phyloP scores from a whole-genome alignment of 1,284 basidiomycete genomes.

The Trichosporon inkin region DNA sequence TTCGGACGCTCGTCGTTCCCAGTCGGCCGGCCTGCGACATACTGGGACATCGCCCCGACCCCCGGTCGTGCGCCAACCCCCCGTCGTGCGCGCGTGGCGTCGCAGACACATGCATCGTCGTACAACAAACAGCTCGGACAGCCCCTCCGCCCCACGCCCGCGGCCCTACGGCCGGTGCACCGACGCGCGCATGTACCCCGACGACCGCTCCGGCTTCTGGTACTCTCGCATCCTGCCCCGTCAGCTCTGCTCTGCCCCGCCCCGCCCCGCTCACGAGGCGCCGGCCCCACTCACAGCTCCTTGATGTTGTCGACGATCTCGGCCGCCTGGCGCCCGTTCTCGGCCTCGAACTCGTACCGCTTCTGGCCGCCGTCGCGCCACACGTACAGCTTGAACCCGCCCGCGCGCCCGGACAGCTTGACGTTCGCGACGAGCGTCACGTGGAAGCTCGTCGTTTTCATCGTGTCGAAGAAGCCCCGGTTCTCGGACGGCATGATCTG shows the following conservation, averaged over 20 bases:
- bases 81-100: too few relatives aligned
- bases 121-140: background rate
- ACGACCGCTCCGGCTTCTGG: constrained; percentile 1
- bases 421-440: constrained; percentile 79
- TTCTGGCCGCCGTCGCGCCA: constrained; percentile 68
- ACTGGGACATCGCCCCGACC: too few relatives aligned
- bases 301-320: constrained; percentile 45
- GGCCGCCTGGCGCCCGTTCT: constrained; percentile 68
- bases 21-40: too few relatives aligned
- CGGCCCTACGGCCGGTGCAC: background rate
- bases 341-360: constrained; percentile 96
- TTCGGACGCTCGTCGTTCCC: too few relatives aligned
- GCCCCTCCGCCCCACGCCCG: background rate
- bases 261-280: too few relatives aligned
- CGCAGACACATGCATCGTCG: background rate
- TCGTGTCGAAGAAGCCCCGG: constrained; percentile 78
- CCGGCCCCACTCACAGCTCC: constrained; percentile 32
- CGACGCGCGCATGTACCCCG: background rate
- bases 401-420: constrained; percentile 74
- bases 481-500: constrained; percentile 85
- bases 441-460: constrained; percentile 87
- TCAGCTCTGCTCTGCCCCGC: background rate
- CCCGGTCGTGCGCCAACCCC: too few relatives aligned
- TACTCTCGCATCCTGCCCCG: constrained; percentile 4
- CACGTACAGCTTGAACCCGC: constrained; percentile 80